Base-by-base conservation (phyloP, 2,329 filamentous ascomycete species). In the Aspergillus tubingensis region DNA sequence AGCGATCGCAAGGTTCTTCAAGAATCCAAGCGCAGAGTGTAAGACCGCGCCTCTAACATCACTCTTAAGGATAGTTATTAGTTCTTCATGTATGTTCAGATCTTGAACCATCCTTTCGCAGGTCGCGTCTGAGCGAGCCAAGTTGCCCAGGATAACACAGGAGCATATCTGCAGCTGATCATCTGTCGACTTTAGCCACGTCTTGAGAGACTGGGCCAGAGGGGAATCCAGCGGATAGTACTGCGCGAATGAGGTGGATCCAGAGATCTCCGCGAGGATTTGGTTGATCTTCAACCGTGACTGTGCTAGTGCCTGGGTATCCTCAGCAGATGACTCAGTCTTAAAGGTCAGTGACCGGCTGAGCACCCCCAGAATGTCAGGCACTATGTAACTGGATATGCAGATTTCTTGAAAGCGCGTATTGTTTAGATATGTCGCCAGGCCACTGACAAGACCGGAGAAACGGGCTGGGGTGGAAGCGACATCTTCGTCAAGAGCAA, bases 1-100 rank as follows among this genome's bases (percentile, higher is more conserved):
- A 19, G 78, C 73, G 54, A 82, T 78, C 8, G 78, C 77, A 8
- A 82, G 69, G 58, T 82, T 82, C 60, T 81, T 82, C 43, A 82
- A 66, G 50, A 82, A 80, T 6, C 80, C 78, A 10, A 81, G 73
- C 0, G 74, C 75, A 19, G 79, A 73, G 61, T 81, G 79, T 5
- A 82, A 67, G 3, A 80, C 77, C 4, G 72, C 72, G 4, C 76
- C 76, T 43, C 72, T 74, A 32, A 75, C 71, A 48, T 78, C 70
- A 19, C 72, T 70, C 13, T 73, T 70, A 4, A 82, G 68, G 23
- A 80, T 73, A 3, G 70, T 62, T 54, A 80, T 77, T 27, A 82
- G 64, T 15, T 72, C 68, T 41, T 72, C 60, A 60, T 82, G 80
- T 11, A 81, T 70, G 11, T 71, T 65, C 25, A 78, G 62, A 13